phyloP scores from a whole-genome alignment of 176 grass and related monocot species.

The Juncus effusus region DNA sequence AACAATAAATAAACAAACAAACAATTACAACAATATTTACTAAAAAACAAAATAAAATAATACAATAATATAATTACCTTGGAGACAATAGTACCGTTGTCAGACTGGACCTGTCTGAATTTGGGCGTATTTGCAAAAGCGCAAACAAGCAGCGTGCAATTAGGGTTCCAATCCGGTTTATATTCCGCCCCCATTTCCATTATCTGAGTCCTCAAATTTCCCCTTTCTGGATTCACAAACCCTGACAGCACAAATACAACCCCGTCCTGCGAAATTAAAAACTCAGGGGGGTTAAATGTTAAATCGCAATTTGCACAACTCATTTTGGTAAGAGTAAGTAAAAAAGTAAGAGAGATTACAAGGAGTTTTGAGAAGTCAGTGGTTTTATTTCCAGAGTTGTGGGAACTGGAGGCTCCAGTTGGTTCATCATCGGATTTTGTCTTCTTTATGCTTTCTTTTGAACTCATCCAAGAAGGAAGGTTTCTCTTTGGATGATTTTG shows the following conservation, averaged over 20 bases:
- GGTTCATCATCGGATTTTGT: constrained; percentile 33
- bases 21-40: neutral
- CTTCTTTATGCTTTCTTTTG: constrained; percentile 46
- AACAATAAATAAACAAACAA: constrained; percentile 13
- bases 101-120: constrained; percentile 66
- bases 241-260: constrained; percentile 71
- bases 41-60: constrained; percentile 14
- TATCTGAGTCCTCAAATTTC: constrained; percentile 61
- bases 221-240: constrained; percentile 85
- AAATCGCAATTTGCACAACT: constrained; percentile 6
- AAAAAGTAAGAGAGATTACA: constrained; percentile 29
- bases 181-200: constrained; percentile 88
- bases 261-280: constrained; percentile 49
- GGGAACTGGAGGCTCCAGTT: constrained; percentile 13
- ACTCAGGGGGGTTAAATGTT: neutral
- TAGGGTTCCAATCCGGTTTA: constrained; percentile 65
- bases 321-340: neutral
- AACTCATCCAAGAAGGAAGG: constrained; percentile 56
- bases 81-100: constrained; percentile 75
- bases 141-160: constrained; percentile 89
- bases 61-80: constrained; percentile 43
- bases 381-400: constrained; percentile 21
- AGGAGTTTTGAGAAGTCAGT: constrained; percentile 60
- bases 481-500: constrained; percentile 40
- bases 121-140: constrained; percentile 85